phyloP scores from a whole-genome alignment of 495 filamentous ascomycete species.

The Parachaetomium inaequale region DNA sequence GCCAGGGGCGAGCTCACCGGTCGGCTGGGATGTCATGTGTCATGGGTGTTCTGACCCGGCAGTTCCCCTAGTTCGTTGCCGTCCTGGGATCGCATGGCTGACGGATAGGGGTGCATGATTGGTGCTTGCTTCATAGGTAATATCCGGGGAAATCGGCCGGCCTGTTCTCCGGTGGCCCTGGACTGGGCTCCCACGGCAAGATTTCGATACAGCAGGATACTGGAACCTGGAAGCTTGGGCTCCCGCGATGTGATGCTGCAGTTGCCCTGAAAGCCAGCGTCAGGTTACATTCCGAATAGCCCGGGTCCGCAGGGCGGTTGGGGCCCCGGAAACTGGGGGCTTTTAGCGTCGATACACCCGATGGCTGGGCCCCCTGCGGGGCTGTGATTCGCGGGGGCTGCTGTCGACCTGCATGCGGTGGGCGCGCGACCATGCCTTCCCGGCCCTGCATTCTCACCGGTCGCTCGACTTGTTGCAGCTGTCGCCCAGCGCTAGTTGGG shows the following conservation, averaged over 20 bases:
- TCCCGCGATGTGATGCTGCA: conserved; percentile 11
- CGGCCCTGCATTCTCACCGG: conserved; percentile 27
- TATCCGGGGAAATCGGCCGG: neutral
- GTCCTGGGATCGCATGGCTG: neutral
- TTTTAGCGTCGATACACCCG: conserved; percentile 12
- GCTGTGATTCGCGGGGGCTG: conserved; percentile 4
- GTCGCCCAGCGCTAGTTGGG: conserved; percentile 19
- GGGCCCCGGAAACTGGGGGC: conserved; percentile 5
- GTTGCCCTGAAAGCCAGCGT: neutral
- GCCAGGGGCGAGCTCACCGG: conserved; percentile 12
- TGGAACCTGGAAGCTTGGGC: neutral
- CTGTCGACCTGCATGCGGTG: conserved; percentile 9
- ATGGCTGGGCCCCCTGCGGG: neutral
- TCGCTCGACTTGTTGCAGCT: conserved; percentile 13
- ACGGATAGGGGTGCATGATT: conserved; percentile 5
- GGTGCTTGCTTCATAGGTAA: neutral
- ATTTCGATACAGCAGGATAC: neutral
- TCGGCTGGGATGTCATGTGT: conserved; percentile 11
- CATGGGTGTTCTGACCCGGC: neutral
- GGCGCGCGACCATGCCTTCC: conserved; percentile 3
- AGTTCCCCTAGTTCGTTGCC: conserved; percentile 10
- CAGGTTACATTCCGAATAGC: conserved; percentile 14
- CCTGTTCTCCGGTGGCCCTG: neutral
- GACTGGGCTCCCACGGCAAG: neutral
- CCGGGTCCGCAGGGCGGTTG: conserved; percentile 9